These are phyloP conservation scores for Ascochyta koolunga DNA, from an alignment of 2,329 filamentous ascomycete genomes.

Conservation along the genomic window DNA sequence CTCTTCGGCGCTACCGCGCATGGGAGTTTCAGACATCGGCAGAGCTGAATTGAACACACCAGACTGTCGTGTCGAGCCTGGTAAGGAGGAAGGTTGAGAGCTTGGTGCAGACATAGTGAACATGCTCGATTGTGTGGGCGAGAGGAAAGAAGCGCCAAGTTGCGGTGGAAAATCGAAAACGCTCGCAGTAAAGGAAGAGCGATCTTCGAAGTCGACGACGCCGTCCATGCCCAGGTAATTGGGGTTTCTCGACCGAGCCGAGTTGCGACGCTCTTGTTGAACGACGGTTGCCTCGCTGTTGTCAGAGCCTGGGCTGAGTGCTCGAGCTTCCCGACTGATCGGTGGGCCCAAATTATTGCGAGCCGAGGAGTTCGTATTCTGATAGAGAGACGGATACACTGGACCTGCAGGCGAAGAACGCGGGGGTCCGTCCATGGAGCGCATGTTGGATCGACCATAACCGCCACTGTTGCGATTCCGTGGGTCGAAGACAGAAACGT, in stretches of 20 bases:
- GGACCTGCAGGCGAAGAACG: conserved; percentile 36
- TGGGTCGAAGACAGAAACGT: conserved; percentile 40
- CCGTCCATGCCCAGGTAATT: conserved; percentile 38
- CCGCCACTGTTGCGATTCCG: conserved; percentile 68
- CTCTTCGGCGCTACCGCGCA: conserved; percentile 30
- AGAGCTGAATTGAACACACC: conserved; percentile 87
- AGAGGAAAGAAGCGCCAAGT: conserved; percentile 38
- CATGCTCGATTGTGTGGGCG: conserved; percentile 24
- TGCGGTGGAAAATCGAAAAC: conserved; percentile 35
- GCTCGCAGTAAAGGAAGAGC: conserved; percentile 18
- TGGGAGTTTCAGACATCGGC: conserved; percentile 69
- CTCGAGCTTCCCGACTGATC: conserved; percentile 31
- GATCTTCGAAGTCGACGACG: conserved; percentile 32
- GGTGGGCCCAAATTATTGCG: conserved; percentile 25
- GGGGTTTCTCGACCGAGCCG: conserved; percentile 26
- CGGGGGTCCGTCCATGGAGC: conserved; percentile 36
- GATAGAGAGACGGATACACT: conserved; percentile 32
- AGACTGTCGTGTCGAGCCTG: conserved; percentile 62
- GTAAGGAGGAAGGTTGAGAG: conserved; percentile 31
- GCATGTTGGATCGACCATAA: conserved; percentile 52
- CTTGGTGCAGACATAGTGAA: conserved; percentile 27
- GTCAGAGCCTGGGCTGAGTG: conserved; percentile 35
- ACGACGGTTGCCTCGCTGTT: conserved; percentile 37
- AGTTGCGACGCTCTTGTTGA: conserved; percentile 30
- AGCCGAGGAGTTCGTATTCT: conserved; percentile 20